phyloP scores from a whole-genome alignment of 257 asterid genomes.

The Petunia axillaris region DNA sequence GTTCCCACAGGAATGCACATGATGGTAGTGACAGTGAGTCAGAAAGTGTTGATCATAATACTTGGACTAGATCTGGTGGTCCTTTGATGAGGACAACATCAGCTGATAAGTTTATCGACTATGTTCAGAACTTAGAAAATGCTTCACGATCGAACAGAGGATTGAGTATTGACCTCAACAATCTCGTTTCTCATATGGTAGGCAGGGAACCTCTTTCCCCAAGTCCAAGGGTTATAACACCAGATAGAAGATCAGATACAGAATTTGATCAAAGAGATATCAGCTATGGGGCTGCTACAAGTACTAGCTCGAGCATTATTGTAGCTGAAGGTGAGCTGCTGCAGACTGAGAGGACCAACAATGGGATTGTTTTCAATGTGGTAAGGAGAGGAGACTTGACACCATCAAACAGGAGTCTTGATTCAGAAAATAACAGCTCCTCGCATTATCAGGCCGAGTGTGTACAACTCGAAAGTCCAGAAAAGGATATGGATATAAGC shows the following conservation, averaged over 20 bases:
- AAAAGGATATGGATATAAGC: constrained; percentile 58
- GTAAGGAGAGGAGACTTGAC: constrained; percentile 76
- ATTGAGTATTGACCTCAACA: constrained; percentile 35
- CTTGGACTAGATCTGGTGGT: constrained; percentile 98
- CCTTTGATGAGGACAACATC: constrained; percentile 97
- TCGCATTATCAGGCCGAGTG: constrained; percentile 58
- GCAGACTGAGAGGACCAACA: constrained; percentile 76
- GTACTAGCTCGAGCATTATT: constrained; percentile 50
- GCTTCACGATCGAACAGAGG: constrained; percentile 44
- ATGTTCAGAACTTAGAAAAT: constrained; percentile 63
- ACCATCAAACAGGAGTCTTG: constrained; percentile 63
- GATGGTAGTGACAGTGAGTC: constrained; percentile 92
- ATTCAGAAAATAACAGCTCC: constrained; percentile 50
- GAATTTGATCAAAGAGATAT: constrained; percentile 59
- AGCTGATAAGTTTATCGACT: constrained; percentile 78
- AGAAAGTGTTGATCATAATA: constrained; percentile 58
- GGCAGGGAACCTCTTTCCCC: constrained; percentile 45
- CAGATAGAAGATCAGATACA: constrained; percentile 54
- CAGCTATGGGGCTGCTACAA: constrained; percentile 28
- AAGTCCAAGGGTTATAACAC: constrained; percentile 44
- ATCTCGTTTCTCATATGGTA: constrained; percentile 25
- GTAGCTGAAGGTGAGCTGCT: constrained; percentile 80
- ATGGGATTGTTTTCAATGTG: constrained; percentile 83
- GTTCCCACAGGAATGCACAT: constrained; percentile 40
- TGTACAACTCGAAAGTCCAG: constrained; percentile 68